Evolutionary conservation across 129 eudicot species (phyloP).

Genomic region (Lonicera japonica): DNA sequence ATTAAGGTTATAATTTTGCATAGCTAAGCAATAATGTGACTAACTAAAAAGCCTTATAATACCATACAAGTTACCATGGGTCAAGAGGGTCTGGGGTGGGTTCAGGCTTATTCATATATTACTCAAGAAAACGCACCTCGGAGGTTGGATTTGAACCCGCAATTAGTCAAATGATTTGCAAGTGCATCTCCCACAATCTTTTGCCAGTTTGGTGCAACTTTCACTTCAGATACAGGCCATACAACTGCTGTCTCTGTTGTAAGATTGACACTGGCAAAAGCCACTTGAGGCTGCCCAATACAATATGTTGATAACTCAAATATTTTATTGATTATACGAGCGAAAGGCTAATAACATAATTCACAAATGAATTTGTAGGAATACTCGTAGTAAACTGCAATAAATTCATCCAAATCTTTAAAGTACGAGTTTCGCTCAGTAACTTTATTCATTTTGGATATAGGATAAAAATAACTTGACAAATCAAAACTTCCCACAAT

Average conservation of each 20-base stretch:
- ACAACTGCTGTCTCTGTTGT: constrained; percentile 95
- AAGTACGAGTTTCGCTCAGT: background rate
- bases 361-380: background rate
- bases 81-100: no score
- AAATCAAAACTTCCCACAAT: no score
- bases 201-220: constrained; percentile 70
- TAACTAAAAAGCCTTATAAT: no score
- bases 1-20: no score
- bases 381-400: background rate
- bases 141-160: constrained; percentile 75
- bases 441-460: no score
- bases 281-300: constrained; percentile 85
- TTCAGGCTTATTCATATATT: no score
- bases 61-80: no score
- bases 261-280: constrained; percentile 89
- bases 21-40: no score
- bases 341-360: background rate
- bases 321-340: background rate
- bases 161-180: constrained; percentile 85
- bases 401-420: background rate
- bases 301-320: constrained; percentile 1
- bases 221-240: constrained; percentile 93
- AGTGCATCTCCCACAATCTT: constrained; percentile 76
- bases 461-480: no score
- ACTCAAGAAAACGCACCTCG: constrained; percentile 50